Base-by-base conservation (phyloP, 495 filamentous ascomycete genomes). In the Mytilinidion resinicola region DNA sequence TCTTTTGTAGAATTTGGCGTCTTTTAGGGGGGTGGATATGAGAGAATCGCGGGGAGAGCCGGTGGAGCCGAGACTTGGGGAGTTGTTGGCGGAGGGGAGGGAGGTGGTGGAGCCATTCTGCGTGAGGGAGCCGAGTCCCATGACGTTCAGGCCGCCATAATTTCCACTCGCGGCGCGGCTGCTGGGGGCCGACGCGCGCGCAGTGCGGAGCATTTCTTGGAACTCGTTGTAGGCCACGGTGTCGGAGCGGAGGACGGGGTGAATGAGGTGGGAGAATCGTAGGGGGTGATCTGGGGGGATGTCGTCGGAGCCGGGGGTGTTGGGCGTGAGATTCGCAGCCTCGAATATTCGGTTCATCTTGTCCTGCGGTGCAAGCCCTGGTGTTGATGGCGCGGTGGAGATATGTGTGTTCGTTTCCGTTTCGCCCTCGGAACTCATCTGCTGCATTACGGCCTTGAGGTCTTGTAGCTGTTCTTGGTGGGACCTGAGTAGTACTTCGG, bases 401-500 rank as follows among this genome's bases (percentile, higher is more conserved):
- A 64, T 72, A 44, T 73, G 73, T 20, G 78, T 80, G 61, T 74
- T 86, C 25, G 72, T 67, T 25, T 88, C 84, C 41, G 73, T 61
- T 37, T 86, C 89, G 58, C 91, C 89, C 57, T 89, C 83, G 38
- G 78, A 72, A n/a, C 79, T 80, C 83, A 96, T 89, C 51, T 85
- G 80, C 75, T 96, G 89, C 86, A 98, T 89, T 55, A 95, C 89
- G 7, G 79, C 77, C 70, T 97, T 97, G 41, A 98, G 79, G 71
- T 97, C 88, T 8, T 85, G 80, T 9, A 98, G 79, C 71, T 98
- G 93, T 67, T 97, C 90, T 68, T 96, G 92, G 57, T 96, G 91
- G 8, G 88, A 93, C 41, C 82, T 81, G 41, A 97, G 79, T 30
- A 98, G 80, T n/a, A 78, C 73, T 72, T 97, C 93, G 2, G 86